Conservation (phyloP, 2,329 filamentous ascomycete species). For the Tympanopsis confertula region DNA sequence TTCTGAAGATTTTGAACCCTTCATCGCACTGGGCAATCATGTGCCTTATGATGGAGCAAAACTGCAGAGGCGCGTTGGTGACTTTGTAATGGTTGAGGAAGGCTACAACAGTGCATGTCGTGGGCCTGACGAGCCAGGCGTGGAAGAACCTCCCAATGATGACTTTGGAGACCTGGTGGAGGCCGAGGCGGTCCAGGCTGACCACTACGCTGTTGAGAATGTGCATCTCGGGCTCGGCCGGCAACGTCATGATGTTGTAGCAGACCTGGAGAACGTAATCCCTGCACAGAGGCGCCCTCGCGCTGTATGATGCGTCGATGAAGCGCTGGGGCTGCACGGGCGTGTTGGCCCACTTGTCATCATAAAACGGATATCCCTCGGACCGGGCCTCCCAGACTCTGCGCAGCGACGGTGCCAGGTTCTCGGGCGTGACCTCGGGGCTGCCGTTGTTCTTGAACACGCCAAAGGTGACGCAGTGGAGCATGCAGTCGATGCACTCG, state of each 20-base stretch:
- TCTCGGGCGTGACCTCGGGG: not conserved
- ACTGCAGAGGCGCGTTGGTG: slow-evolving; percentile 24
- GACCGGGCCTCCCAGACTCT: slow-evolving; percentile 5
- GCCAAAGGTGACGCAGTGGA: not conserved
- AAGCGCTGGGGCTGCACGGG: not conserved
- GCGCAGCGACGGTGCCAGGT: not conserved
- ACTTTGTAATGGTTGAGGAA: slow-evolving; percentile 37
- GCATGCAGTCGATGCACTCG: not conserved
- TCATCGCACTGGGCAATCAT: slow-evolving; percentile 29
- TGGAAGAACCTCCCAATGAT: slow-evolving; percentile 38
- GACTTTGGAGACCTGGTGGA: slow-evolving; percentile 36
- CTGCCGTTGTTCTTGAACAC: not conserved
- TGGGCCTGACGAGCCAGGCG: slow-evolving; percentile 29
- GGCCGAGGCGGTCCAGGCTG: slow-evolving; percentile 43
- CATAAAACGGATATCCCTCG: not conserved
- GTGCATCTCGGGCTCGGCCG: slow-evolving; percentile 49
- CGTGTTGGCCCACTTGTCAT: too few relatives aligned
- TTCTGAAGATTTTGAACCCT: slow-evolving; percentile 25
- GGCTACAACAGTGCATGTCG: slow-evolving; percentile 33
- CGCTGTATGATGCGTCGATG: not conserved
- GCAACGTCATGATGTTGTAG: slow-evolving; percentile 55
- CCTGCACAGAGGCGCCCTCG: too few relatives aligned
- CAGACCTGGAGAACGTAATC: slow-evolving; percentile 26
- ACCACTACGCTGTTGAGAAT: slow-evolving; percentile 62
- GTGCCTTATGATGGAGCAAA: slow-evolving; percentile 30